Percentiles rank a stretch among this genome's conserved stretches.
These are phyloP conservation scores for Solanum rostratum DNA, from an alignment of 257 asterid species.

Conservation along the genomic window DNA sequence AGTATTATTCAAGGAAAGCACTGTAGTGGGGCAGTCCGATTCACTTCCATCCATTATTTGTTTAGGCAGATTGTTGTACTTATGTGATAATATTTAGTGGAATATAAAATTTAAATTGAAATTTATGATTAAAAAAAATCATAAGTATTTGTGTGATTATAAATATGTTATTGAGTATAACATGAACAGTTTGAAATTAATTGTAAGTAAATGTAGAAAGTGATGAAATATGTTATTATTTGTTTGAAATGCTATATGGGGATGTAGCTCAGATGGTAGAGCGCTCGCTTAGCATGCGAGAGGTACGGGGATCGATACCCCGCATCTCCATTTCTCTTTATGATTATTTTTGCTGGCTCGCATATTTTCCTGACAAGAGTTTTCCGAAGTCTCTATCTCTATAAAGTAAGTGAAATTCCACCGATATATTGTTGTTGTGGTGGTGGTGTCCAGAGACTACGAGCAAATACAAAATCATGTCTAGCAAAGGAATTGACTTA, in stretches of 20 bases:
- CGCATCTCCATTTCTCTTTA: conserved; percentile 38
- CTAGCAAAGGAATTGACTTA: too few species aligned
- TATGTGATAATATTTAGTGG: not conserved
- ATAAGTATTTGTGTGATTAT: not conserved
- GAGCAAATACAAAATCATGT: not conserved
- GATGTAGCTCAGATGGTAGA: conserved; percentile 64
- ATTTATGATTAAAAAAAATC: not conserved
- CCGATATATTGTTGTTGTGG: too few species aligned
- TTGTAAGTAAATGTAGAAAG: too few species aligned
- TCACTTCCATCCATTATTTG: not conserved
- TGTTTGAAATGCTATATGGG: not conserved
- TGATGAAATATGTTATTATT: too few species aligned
- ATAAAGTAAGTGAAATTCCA: too few species aligned
- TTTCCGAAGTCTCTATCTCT: too few species aligned
- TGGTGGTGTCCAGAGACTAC: too few species aligned
- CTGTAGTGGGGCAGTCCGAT: not conserved
- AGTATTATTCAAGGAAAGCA: not conserved
- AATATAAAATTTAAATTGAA: not conserved
- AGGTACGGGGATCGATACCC: conserved; percentile 40
- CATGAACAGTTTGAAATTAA: not conserved
- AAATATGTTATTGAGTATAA: not conserved
- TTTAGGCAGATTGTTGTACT: not conserved
- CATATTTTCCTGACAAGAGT: too few species aligned
- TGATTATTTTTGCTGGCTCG: not conserved
- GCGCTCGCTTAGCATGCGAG: conserved; percentile 42